Base-by-base conservation (phyloP, 2,329 filamentous ascomycete species). In the Aaosphaeria arxii region DNA sequence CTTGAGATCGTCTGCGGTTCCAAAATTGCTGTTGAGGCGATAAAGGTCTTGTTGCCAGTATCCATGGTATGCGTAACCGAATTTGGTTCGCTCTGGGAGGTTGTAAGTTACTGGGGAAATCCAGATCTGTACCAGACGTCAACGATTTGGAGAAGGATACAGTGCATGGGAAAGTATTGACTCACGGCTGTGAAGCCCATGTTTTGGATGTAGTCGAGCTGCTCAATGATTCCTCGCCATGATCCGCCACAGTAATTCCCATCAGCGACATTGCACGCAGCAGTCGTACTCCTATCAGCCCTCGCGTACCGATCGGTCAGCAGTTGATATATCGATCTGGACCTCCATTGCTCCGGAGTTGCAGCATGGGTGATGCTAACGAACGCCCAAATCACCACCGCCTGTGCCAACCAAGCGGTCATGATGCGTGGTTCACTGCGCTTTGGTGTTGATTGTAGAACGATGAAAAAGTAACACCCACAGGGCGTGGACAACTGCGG, bases 131-230 rank as follows among this genome's bases (percentile, higher is more conserved):
- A 7, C 4, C 2, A 17, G 28, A 36, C 4, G 33, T 49, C 31
- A 52, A 24, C 17, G 17, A 24, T 24, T 13, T 17, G 11, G 17
- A 31, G n/a, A 35, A 4, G 7, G 11, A 13, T 30, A 38, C 29
- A 24, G 13, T 28, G 17, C 7, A 45, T 38, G 5, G 17, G 5
- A 9, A n/a, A 24, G 6, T 7, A 13, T 6, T 13, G 11, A 60
- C 79, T 60, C 57, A 82, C 70, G 38, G 80, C 80, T 47, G 78
- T 77, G 52, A 83, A 83, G 28, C 80, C 81, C 77, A 84, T 80
- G 41, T 75, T 75, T 58, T 81, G 74, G 61, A 86, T 85, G 61
- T 85, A 85, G 63, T 85, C 82, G 38, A 86, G 74, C 52, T 81
- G 75, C 50, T 79, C 74, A 54, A 78, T 74, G 30, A 86, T 73